phyloP scores from a whole-genome alignment of 2,329 filamentous ascomycete species.

The Diaporthe sp. region DNA sequence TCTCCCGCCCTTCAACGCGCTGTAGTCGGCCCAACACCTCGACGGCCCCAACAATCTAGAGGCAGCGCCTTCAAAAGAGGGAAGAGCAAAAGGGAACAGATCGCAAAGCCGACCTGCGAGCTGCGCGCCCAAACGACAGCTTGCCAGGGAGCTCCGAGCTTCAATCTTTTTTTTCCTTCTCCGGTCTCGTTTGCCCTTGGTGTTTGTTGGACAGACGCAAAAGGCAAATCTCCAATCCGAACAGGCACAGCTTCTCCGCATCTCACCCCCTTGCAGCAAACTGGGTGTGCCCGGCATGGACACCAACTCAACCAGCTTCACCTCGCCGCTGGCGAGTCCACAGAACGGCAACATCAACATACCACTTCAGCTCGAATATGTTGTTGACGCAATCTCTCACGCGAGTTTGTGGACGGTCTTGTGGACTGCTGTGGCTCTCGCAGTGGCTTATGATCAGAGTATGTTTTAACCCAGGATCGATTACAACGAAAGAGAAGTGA shows the following conservation, averaged over 20 bases:
- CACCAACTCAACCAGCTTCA: conserved; percentile 74
- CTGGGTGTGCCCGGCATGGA: conserved; percentile 57
- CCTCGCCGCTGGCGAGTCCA: conserved; percentile 77
- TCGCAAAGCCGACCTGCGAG: neutral
- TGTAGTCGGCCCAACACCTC: neutral
- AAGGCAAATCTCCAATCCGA: conserved; percentile 28
- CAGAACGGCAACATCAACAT: conserved; percentile 64
- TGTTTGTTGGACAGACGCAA: conserved; percentile 7
- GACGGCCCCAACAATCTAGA: conserved; percentile 15
- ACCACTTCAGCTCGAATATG: conserved; percentile 68
- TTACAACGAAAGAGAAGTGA: neutral
- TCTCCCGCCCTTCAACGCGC: conserved; percentile 3
- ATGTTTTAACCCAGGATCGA: conserved; percentile 55
- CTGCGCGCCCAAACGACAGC: conserved; percentile 8
- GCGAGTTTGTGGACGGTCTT: conserved; percentile 74
- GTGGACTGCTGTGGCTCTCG: conserved; percentile 77
- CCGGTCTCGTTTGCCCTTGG: neutral
- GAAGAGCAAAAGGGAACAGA: neutral
- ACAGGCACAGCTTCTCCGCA: conserved; percentile 29
- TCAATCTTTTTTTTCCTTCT: neutral
- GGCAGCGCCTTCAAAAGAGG: conserved; percentile 10
- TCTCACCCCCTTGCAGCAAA: conserved; percentile 15
- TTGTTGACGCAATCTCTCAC: conserved; percentile 69
- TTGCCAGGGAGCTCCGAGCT: conserved; percentile 12
- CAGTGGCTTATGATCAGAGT: conserved; percentile 93